Percentiles rank a stretch among this genome's conserved stretches.
phyloP scores from a whole-genome alignment of 768 basidiomycete species.

The Xerocomus potaroensis region DNA sequence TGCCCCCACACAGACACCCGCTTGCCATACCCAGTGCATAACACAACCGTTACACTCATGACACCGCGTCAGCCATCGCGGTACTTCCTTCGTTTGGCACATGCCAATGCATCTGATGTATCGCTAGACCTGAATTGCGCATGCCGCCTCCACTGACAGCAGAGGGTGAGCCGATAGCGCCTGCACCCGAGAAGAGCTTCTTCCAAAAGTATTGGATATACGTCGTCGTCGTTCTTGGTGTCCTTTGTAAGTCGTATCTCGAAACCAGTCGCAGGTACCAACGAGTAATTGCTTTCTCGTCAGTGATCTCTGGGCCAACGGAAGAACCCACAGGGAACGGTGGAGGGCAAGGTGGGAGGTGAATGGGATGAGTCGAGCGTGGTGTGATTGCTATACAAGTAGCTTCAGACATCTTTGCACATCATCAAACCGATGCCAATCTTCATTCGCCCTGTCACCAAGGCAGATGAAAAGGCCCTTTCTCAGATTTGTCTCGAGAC shows the following conservation, averaged over 20 bases:
- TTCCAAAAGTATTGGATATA: conserved; percentile 93
- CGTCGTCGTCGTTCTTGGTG: conserved; percentile 53
- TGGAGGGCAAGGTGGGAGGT: conserved; percentile 25
- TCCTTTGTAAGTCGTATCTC: conserved; percentile 46
- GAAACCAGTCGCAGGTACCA: not conserved
- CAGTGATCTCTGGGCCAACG: conserved; percentile 29
- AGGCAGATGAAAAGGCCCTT: conserved; percentile 51
- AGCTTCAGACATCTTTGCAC: too few species aligned
- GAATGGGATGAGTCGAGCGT: not conserved
- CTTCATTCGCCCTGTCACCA: conserved; percentile 52
- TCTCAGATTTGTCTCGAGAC: conserved; percentile 74
- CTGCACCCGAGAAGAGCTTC: conserved; percentile 69
- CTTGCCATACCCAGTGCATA: conserved; percentile 28
- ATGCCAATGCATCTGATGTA: conserved; percentile 1
- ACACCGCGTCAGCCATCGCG: conserved; percentile 49
- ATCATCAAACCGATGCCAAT: conserved; percentile 32
- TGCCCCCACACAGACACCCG: conserved; percentile 39
- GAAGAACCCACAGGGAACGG: conserved; percentile 24
- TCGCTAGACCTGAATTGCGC: conserved; percentile 59
- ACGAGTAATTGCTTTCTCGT: not conserved
- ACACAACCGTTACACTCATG: conserved; percentile 54
- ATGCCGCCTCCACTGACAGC: conserved; percentile 62
- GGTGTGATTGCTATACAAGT: not conserved
- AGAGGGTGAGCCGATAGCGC: conserved; percentile 59
- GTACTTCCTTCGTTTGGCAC: conserved; percentile 35